Percentiles rank a stretch among this genome's conserved stretches.
These are phyloP conservation scores for Neurospora tetrasperma DNA, from an alignment of 495 filamentous ascomycete genomes.

Conservation along the genomic window DNA sequence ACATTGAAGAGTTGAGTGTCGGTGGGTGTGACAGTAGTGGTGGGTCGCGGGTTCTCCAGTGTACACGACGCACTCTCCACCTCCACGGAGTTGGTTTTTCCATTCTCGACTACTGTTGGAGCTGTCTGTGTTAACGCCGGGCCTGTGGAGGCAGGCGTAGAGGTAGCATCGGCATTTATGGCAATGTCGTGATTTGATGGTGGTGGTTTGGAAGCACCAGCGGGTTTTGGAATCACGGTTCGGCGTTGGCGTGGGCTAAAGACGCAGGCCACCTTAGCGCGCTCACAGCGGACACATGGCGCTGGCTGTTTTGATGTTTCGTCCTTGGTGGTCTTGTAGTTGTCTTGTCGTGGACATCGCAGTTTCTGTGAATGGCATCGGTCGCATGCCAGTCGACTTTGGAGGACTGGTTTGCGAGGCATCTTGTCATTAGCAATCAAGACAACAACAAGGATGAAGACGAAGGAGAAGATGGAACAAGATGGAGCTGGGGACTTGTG, in stretches of 20 bases:
- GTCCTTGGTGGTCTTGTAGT: not conserved
- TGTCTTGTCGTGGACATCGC: constrained; percentile 2
- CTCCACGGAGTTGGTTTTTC: not conserved
- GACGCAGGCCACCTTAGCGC: constrained; percentile 5
- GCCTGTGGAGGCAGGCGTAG: not conserved
- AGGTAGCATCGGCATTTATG: not conserved
- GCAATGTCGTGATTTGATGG: not conserved
- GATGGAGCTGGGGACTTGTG: not conserved
- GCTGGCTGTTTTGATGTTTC: not conserved
- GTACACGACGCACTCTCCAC: not conserved
- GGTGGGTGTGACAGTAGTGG: not conserved
- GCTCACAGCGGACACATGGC: constrained; percentile 3
- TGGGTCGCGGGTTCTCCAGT: not conserved
- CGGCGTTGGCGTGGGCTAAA: constrained; percentile 8
- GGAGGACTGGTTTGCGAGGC: not conserved
- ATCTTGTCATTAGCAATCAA: not conserved
- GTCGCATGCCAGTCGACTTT: constrained; percentile 7
- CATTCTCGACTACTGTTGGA: not conserved
- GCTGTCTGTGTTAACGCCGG: not conserved
- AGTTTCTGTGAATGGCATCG: constrained; percentile 8
- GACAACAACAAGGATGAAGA: not conserved
- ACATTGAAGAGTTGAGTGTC: not conserved
- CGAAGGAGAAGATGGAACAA: not conserved
- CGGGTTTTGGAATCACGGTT: not conserved
- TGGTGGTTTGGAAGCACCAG: not conserved